Conservation (phyloP, 1,284 basidiomycete species). For the Cerrena zonata region DNA sequence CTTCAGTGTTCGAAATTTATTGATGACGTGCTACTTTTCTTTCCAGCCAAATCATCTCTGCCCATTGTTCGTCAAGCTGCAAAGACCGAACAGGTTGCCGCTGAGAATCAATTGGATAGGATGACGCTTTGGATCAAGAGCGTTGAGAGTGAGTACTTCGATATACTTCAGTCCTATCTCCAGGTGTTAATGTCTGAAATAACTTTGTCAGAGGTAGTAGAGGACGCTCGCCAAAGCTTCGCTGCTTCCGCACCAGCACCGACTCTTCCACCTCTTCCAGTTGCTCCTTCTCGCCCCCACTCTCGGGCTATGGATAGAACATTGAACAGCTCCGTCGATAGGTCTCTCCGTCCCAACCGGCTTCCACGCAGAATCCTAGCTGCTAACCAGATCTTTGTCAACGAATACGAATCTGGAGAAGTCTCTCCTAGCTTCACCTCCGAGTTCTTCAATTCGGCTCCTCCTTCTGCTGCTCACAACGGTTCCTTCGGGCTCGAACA, state of each 20-base stretch:
- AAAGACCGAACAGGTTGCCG: constrained; percentile 44
- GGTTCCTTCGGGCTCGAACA: constrained; percentile 14
- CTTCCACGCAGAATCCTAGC: constrained; percentile 57
- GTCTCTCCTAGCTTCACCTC: background rate
- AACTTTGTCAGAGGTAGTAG: constrained; percentile 55
- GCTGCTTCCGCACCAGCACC: constrained; percentile 44
- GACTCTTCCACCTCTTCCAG: constrained; percentile 51
- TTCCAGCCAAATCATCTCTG: constrained; percentile 40
- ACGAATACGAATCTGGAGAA: constrained; percentile 24
- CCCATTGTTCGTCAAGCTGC: constrained; percentile 47
- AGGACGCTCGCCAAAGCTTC: constrained; percentile 69
- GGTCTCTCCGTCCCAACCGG: constrained; percentile 39
- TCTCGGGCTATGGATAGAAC: constrained; percentile 22
- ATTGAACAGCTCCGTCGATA: background rate
- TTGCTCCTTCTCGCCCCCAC: constrained; percentile 50
- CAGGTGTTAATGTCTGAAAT: constrained; percentile 7
- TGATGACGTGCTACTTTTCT: too few relatives aligned
- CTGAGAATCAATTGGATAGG: constrained; percentile 54
- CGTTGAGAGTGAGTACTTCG: constrained; percentile 60
- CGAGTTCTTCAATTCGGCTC: background rate
- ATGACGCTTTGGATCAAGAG: constrained; percentile 74
- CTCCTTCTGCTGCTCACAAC: background rate
- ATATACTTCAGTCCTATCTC: constrained; percentile 4
- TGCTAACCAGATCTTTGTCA: constrained; percentile 63
- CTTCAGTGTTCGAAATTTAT: too few relatives aligned